Base-by-base conservation (phyloP, 1,139 yeast genomes). In the Pichia sp. region DNA sequence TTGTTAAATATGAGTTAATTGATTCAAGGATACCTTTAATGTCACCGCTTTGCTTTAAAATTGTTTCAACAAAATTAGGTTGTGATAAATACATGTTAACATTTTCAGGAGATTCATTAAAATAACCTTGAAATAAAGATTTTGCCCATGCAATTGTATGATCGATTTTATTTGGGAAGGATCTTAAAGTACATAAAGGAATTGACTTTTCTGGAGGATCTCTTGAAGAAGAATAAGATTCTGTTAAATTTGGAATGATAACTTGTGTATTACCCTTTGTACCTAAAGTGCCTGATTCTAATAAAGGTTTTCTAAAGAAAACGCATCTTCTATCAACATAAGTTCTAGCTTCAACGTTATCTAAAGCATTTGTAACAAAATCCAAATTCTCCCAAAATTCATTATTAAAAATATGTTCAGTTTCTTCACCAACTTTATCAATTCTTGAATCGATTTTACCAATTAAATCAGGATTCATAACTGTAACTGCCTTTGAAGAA, bases 131-230 rank as follows among this genome's bases (percentile, higher is more conserved):
- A 77, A 93, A 93, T 64, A 90, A 76, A 27, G 91, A 84, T 73
- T 95, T 93, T 28, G 98, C 96, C 99, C 99, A 93, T 16, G 99
- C 98, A 72, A 93, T 93, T 1, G 99, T 95, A 67, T 93, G 99
- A 67, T 93, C 99, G 64, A 93, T 93, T 71, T 91, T 93, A 70
- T 90, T 89, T 53, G 99, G 99, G 83, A 93, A 93, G 9, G 96
- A 87, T 71, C 98, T 83, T 66, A 93, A 77, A 10, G 99, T 93
- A 78, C 99, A 93, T 66, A 93, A 78, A 39, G 99, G 99, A 65
- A 93, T 91, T 5, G 96, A 83, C 72, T 90, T 90, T 73, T 93
- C 99, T 47, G 99, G 99, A 43, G 99, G 99, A 72, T 93, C 99
- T 69, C 90, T 96, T 27, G 96, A 87, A 4, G 97, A 87, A 7